Evolutionary conservation across 2,329 filamentous ascomycete genomes (phyloP).

Genomic region (Exserohilum rostratum): DNA sequence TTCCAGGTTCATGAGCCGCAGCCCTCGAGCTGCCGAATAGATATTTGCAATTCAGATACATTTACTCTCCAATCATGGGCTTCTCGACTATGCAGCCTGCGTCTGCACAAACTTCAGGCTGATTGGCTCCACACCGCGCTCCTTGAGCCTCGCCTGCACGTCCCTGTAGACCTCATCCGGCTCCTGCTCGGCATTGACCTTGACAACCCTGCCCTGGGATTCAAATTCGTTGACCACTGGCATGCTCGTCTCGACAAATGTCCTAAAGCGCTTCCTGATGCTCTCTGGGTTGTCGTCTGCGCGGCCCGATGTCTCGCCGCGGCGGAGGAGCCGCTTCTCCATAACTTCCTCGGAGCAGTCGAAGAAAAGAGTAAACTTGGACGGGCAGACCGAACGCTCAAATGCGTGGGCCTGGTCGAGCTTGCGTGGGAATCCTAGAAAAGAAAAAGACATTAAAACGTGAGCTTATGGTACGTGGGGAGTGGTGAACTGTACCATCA

Average conservation of each 20-base stretch:
- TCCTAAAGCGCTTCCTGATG: conserved; percentile 95
- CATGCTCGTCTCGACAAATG: conserved; percentile 96
- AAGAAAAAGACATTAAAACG: background rate
- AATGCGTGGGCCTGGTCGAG: conserved; percentile 96
- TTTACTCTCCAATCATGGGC: background rate
- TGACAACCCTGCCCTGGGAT: conserved; percentile 76
- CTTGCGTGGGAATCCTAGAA: conserved; percentile 84
- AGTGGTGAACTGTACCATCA: conserved; percentile 54
- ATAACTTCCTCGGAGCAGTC: conserved; percentile 91
- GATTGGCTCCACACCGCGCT: conserved; percentile 42
- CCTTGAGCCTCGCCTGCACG: conserved; percentile 50
- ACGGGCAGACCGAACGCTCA: conserved; percentile 84
- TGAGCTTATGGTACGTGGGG: too few species aligned
- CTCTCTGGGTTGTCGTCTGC: conserved; percentile 93
- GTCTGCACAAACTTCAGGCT: conserved; percentile 38
- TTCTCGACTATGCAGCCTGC: conserved; percentile 22
- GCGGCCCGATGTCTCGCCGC: conserved; percentile 90
- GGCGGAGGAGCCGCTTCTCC: conserved; percentile 80
- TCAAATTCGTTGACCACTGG: conserved; percentile 90
- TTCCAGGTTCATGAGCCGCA: conserved; percentile 36
- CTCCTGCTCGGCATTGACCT: conserved; percentile 72
- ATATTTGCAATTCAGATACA: conserved; percentile 39
- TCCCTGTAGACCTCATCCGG: conserved; percentile 69
- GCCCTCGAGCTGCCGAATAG: conserved; percentile 42
- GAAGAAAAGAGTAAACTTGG: conserved; percentile 88